Base-by-base conservation (phyloP, 176 grass and related monocot species). In the Musa acuminata region DNA sequence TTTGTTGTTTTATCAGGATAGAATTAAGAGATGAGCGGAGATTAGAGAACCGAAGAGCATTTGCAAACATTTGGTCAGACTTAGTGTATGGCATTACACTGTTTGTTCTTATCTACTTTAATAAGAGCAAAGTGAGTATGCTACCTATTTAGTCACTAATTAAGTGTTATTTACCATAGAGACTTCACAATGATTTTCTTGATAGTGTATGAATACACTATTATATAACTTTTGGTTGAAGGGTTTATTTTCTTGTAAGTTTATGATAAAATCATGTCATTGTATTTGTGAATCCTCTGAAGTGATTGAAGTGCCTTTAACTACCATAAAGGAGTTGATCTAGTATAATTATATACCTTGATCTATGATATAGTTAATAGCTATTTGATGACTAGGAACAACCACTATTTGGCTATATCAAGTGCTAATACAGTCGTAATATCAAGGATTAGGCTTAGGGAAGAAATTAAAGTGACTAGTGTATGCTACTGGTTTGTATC, bases 31-130 rank as follows among this genome's bases (percentile, higher is more conserved):
- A 93, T 77, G 90, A 98, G 62, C 84, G 77, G 86, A 91, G 90
- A 87, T 75, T 98, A 73, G 90, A 98, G 81, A 98, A 98, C 64
- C 78, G 94, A 62, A 81, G 86, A 78, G 86, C 90, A 82, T 93
- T 98, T 85, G 90, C 90, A 71, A 98, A 98, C 80, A 89, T 98
- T 63, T 93, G 80, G 84, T 98, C 95, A 35, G 95, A 98, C 78
- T 87, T 87, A 72, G 80, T 91, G 69, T 93, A 80, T 74, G 90
- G 95, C 74, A 78, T 91, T 67, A 73, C 77, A 73, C 82, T 98
- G 55, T 98, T 98, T 79, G 80, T 98, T 91, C 84, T 94, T 80
- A 83, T 98, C 64, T 91, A 64, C 80, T 93, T 98, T 59, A 98
- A 98, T 81, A 71, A 87, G 73, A 89, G 88, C 84, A 84, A 94